These are phyloP conservation scores for Ustilago tritici DNA, from an alignment of 1,284 basidiomycete species.

Conservation along the genomic window DNA sequence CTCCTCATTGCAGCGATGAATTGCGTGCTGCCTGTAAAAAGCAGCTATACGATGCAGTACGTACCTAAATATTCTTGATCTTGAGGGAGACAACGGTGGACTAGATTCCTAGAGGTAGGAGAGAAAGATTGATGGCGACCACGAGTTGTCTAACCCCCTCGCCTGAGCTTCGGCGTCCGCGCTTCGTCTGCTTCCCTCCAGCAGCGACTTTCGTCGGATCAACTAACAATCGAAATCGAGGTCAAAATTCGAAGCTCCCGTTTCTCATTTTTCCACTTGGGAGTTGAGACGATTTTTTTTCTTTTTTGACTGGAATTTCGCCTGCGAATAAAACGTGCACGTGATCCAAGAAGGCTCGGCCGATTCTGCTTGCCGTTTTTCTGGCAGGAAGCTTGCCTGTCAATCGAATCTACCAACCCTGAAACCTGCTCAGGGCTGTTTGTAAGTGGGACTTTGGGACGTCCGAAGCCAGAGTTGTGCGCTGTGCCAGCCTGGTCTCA, in stretches of 20 bases:
- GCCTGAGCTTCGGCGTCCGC: not conserved
- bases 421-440: no score
- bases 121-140: slow-evolving; percentile 40
- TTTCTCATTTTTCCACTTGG: not conserved
- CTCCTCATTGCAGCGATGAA: not conserved
- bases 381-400: no score
- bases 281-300: no score
- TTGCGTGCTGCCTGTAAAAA: not conserved
- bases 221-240: not conserved
- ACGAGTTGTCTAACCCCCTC: slow-evolving; percentile 11
- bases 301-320: no score
- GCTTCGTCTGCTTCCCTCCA: not conserved
- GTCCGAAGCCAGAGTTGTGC: no score
- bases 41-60: not conserved
- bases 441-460: no score
- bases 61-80: slow-evolving; percentile 53
- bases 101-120: slow-evolving; percentile 42
- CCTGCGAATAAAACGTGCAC: not conserved
- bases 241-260: not conserved
- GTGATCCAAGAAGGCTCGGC: not conserved
- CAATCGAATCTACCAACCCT: no score
- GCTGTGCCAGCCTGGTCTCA: not conserved
- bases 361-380: not conserved
- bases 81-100: slow-evolving; percentile 48
- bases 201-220: not conserved